Conservation (phyloP, 176 grass and related monocot genomes). For the Phyllostachys edulis region DNA sequence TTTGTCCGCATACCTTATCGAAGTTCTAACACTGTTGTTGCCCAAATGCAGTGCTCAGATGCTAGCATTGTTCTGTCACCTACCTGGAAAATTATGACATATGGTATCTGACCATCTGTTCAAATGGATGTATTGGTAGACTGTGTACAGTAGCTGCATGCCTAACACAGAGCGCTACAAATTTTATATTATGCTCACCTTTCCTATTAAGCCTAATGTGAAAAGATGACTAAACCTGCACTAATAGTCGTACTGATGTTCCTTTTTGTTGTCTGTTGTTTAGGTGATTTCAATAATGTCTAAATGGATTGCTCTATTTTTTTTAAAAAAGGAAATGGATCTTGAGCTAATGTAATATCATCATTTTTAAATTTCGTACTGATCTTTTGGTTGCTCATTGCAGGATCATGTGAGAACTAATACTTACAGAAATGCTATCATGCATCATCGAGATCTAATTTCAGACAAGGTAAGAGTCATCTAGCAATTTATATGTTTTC, state of each 20-base stretch:
- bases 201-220: conserved; percentile 4
- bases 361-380: conserved; percentile 23
- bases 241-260: not conserved
- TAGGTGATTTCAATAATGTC: conserved; percentile 20
- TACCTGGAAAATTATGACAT: not conserved
- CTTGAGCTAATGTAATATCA: conserved; percentile 6
- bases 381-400: conserved; percentile 40
- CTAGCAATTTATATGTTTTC: conserved; percentile 23
- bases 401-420: conserved; percentile 92
- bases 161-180: not conserved
- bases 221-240: conserved; percentile 21
- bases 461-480: conserved; percentile 68
- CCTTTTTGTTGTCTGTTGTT: not conserved
- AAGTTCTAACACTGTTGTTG: too few relatives aligned
- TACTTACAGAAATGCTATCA: conserved; percentile 88
- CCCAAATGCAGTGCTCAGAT: too few relatives aligned
- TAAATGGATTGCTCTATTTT: not conserved
- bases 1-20: too few relatives aligned
- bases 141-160: not conserved
- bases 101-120: not conserved
- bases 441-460: conserved; percentile 78
- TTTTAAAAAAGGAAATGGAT: not conserved
- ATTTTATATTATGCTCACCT: not conserved
- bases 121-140: not conserved
- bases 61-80: not conserved